These are phyloP conservation scores for Fusarium circinatum DNA, from an alignment of 2,329 filamentous ascomycete species.

Conservation along the genomic window DNA sequence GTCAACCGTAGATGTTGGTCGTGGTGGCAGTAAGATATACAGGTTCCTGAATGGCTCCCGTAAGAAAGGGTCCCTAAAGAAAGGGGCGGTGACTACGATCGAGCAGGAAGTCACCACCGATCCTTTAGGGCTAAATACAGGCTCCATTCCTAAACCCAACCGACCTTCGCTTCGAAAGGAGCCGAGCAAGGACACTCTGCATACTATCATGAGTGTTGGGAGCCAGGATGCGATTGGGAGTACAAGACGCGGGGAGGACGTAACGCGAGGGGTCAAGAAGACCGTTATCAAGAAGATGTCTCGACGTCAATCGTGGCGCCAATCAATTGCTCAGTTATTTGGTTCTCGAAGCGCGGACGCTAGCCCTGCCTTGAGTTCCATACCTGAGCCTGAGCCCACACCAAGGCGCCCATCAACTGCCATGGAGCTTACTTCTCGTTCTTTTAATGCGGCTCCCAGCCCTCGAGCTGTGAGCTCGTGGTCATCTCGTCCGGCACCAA, in stretches of 20 bases:
- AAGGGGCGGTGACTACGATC: constrained; percentile 6
- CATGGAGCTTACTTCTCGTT: constrained; percentile 1
- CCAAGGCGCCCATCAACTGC: constrained; percentile 21
- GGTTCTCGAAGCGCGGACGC: constrained; percentile 24
- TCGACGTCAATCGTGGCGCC: constrained; percentile 32
- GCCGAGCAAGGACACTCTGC: constrained; percentile 59
- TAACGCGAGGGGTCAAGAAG: not conserved
- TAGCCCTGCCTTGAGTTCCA: constrained; percentile 6
- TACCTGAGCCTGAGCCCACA: not conserved
- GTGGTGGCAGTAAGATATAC: constrained; percentile 26
- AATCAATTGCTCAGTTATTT: constrained; percentile 30
- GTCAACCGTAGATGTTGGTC: not conserved
- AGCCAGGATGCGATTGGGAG: constrained; percentile 51
- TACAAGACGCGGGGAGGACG: constrained; percentile 11
- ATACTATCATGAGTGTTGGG: constrained; percentile 62
- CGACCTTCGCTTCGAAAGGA: constrained; percentile 52
- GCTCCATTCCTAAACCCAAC: constrained; percentile 49
- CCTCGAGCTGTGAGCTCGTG: constrained; percentile 3
- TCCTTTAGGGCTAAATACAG: constrained; percentile 24
- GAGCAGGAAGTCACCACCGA: constrained; percentile 45
- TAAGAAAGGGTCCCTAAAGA: constrained; percentile 35
- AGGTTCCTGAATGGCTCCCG: constrained; percentile 33
- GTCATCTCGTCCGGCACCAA: not conserved
- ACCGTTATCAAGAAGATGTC: constrained; percentile 15
- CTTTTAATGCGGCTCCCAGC: not conserved